Evolutionary conservation across 805 yeast genomes (phyloP).

Genomic region (Cyberlindnera americana): DNA sequence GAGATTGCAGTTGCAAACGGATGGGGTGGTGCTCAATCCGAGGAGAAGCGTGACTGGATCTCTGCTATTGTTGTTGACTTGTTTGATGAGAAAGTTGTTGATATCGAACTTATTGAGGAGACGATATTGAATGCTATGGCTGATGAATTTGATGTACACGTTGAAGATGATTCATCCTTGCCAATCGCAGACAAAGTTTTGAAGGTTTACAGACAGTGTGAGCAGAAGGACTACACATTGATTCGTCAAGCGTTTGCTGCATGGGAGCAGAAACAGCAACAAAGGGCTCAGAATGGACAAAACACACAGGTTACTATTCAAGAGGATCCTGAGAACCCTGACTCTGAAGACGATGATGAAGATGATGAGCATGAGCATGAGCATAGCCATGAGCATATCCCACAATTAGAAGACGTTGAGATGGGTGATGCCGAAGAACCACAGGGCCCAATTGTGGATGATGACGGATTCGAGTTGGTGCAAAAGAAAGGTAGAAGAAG

Average conservation of each 20-base stretch:
- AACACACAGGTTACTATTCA: constrained; percentile 38
- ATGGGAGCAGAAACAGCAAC: constrained; percentile 54
- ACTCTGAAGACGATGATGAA: constrained; percentile 43
- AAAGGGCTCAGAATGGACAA: constrained; percentile 27
- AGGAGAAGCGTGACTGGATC: constrained; percentile 94
- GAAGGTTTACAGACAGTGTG: constrained; percentile 63
- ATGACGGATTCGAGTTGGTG: constrained; percentile 91
- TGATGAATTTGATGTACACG: constrained; percentile 86
- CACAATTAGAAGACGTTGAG: constrained; percentile 32
- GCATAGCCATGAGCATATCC: constrained; percentile 17
- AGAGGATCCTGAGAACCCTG: constrained; percentile 63
- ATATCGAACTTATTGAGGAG: constrained; percentile 77
- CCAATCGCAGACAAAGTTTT: constrained; percentile 66
- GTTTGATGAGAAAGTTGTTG: constrained; percentile 66
- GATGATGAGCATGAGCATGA: constrained; percentile 9
- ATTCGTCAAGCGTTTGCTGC: constrained; percentile 58
- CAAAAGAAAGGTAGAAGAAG: constrained; percentile 64
- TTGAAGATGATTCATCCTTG: constrained; percentile 87
- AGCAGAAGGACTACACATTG: constrained; percentile 43
- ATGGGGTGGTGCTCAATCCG: constrained; percentile 96
- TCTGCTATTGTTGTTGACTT: constrained; percentile 77
- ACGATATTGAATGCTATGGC: constrained; percentile 84
- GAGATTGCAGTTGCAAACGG: constrained; percentile 82
- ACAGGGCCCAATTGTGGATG: constrained; percentile 74
- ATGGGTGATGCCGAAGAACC: constrained; percentile 34